Evolutionary conservation across 495 filamentous ascomycete species (phyloP).

Genomic region (Ramalina intermedia): DNA sequence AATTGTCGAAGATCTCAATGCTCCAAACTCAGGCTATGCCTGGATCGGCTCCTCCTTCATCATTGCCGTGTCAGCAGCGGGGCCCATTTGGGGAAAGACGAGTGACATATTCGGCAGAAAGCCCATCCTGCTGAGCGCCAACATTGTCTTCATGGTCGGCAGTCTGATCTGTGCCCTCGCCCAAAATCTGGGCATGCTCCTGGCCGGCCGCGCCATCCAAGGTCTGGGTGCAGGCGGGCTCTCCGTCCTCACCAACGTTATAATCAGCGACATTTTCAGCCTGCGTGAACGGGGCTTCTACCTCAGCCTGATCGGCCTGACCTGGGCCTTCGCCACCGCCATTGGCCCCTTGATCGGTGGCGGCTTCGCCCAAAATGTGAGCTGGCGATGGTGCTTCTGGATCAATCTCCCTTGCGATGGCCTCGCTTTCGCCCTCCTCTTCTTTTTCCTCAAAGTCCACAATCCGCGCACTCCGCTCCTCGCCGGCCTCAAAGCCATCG

Average conservation of each 20-base stretch:
- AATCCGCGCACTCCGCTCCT: slow-evolving; percentile 54
- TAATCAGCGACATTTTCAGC: slow-evolving; percentile 42
- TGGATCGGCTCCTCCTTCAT: slow-evolving; percentile 1
- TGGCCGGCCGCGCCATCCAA: slow-evolving; percentile 38
- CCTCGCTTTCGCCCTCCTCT: slow-evolving; percentile 21
- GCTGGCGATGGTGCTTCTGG: slow-evolving; percentile 48
- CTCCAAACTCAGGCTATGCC: background rate
- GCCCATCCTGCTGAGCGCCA: slow-evolving; percentile 30
- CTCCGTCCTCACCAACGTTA: slow-evolving; percentile 36
- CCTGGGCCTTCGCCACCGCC: slow-evolving; percentile 41
- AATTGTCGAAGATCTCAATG: slow-evolving; percentile 19
- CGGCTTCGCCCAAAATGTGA: slow-evolving; percentile 37
- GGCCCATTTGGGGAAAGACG: slow-evolving; percentile 33
- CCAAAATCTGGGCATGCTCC: slow-evolving; percentile 36
- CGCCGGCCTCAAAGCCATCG: slow-evolving; percentile 58
- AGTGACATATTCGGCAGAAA: slow-evolving; percentile 48
- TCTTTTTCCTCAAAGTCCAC: slow-evolving; percentile 42
- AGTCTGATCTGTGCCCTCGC: slow-evolving; percentile 35
- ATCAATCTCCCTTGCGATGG: slow-evolving; percentile 53
- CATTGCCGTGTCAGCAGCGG: background rate
- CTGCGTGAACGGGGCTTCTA: slow-evolving; percentile 37
- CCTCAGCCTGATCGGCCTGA: slow-evolving; percentile 36
- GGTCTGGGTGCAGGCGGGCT: slow-evolving; percentile 40
- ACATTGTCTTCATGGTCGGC: slow-evolving; percentile 30
- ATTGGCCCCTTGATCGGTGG: slow-evolving; percentile 56